These are phyloP conservation scores for Quercus agrifolia DNA, from an alignment of 306 rosid species.

Conservation along the genomic window DNA sequence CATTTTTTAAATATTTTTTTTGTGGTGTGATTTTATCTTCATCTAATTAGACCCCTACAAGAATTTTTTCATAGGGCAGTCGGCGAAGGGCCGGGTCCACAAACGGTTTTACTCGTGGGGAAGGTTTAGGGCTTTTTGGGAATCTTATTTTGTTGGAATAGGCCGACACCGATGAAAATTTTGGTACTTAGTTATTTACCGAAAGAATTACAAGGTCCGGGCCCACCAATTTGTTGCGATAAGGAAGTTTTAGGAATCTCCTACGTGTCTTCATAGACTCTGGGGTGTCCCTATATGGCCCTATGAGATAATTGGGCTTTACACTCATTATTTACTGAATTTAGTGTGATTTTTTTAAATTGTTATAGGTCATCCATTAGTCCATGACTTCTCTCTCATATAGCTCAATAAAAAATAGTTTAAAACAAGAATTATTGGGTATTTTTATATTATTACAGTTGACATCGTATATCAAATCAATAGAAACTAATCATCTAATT, in stretches of 20 bases:
- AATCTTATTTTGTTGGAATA: background rate
- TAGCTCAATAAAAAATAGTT: too few species aligned
- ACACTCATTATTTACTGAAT: too few species aligned
- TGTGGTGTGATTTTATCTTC: background rate
- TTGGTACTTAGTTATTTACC: conserved; percentile 19
- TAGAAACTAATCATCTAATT: too few species aligned
- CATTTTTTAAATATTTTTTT: too few species aligned
- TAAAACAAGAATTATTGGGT: too few species aligned
- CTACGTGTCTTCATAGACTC: background rate
- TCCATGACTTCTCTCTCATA: too few species aligned
- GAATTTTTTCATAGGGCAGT: too few species aligned
- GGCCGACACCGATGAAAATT: conserved; percentile 11
- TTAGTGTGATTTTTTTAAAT: background rate
- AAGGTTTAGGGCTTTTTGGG: background rate
- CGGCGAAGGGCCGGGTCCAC: background rate
- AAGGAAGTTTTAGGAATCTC: conserved; percentile 3
- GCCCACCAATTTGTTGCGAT: background rate
- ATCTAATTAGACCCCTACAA: background rate
- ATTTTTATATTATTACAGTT: too few species aligned
- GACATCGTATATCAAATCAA: too few species aligned
- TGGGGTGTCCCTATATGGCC: background rate
- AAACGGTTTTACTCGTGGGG: background rate
- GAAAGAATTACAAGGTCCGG: background rate
- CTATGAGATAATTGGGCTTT: background rate
- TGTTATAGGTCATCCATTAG: background rate